Conservation (phyloP, 192 early-diverging fungal genomes). For the Rhizophagus sp. region DNA sequence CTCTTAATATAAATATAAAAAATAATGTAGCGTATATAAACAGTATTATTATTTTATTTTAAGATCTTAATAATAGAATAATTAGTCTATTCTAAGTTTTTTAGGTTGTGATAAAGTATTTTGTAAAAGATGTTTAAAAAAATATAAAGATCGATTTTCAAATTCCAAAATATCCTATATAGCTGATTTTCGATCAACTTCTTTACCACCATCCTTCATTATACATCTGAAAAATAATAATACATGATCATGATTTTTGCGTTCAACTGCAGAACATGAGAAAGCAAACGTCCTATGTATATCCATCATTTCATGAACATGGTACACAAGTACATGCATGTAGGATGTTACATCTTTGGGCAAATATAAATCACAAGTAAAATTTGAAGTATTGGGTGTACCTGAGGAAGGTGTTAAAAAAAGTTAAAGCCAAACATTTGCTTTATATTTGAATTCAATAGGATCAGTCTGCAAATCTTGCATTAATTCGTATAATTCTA, state of each 20-base stretch:
- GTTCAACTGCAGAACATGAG: neutral
- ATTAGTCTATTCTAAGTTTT: too few relatives aligned
- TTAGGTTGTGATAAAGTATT: neutral
- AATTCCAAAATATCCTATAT: neutral
- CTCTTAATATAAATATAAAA: too few relatives aligned
- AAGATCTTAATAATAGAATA: too few relatives aligned
- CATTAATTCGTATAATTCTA: too few relatives aligned
- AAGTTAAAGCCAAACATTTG: neutral
- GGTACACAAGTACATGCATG: constrained; percentile 15
- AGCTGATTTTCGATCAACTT: neutral
- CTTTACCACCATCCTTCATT: neutral
- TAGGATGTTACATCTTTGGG: neutral
- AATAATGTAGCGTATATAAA: too few relatives aligned
- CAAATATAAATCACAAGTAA: neutral
- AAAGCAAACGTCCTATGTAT: neutral
- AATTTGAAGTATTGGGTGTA: neutral
- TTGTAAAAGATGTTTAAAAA: neutral
- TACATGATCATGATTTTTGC: neutral
- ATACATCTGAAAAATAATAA: neutral
- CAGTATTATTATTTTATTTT: too few relatives aligned
- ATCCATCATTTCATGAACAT: neutral
- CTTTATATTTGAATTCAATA: neutral
- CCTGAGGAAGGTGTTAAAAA: neutral
- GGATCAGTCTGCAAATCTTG: too few relatives aligned
- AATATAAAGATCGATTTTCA: neutral